A percentile compares a stretch with the other conserved stretches of the same genome.
Conservation (phyloP, 768 basidiomycete genomes). For the Lentinula edodes region DNA sequence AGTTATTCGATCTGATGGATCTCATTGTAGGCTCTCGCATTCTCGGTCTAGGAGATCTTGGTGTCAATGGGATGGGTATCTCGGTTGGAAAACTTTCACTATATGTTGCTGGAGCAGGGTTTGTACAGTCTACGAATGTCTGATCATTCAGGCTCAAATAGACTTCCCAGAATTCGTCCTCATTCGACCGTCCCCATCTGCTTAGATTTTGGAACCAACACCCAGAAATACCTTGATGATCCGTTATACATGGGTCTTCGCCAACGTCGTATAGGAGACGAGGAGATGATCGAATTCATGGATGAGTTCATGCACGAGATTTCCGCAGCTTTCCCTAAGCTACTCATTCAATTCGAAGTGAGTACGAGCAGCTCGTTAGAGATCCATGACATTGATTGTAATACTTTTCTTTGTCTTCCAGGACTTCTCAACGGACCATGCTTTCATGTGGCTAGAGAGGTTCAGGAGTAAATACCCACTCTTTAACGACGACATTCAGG, state of each 20-base stretch:
- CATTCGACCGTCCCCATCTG: constrained; percentile 77
- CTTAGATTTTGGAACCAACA: constrained; percentile 90
- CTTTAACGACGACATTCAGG: constrained; percentile 91
- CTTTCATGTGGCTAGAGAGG: constrained; percentile 77
- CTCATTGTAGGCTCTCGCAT: constrained; percentile 65
- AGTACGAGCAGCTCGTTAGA: constrained; percentile 8
- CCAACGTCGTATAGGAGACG: constrained; percentile 54
- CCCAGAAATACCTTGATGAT: constrained; percentile 70
- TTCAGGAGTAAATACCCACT: constrained; percentile 73
- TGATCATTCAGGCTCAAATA: neutral
- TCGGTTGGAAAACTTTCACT: constrained; percentile 90
- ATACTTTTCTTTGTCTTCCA: constrained; percentile 17
- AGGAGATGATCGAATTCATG: constrained; percentile 77
- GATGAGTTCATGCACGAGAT: constrained; percentile 91
- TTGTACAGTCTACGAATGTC: constrained; percentile 15
- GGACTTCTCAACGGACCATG: constrained; percentile 92
- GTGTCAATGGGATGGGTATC: constrained; percentile 60
- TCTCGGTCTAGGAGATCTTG: constrained; percentile 29
- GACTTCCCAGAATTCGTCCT: constrained; percentile 57
- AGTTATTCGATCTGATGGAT: neutral
- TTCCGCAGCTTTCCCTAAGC: constrained; percentile 64
- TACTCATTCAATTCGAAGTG: constrained; percentile 83
- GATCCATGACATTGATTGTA: neutral
- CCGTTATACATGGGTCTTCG: constrained; percentile 87
- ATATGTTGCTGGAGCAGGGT: constrained; percentile 89